Conservation (phyloP, 768 basidiomycete genomes). For the Trametes villosa region DNA sequence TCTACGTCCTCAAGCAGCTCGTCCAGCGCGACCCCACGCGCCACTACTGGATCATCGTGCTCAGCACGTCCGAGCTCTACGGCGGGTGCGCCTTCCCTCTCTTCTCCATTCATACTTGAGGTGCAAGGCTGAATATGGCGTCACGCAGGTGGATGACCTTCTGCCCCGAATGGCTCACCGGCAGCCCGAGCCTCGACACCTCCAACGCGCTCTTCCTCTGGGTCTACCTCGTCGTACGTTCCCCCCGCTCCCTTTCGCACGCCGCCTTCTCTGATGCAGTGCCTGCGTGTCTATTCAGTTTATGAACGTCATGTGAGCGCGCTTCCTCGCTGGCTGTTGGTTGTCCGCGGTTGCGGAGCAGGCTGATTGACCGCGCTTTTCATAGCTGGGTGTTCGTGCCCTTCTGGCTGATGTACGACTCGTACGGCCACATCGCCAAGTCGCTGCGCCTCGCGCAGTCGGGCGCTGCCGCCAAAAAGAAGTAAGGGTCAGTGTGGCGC, state of each 20-base stretch:
- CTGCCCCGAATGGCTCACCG: slow-evolving; percentile 83
- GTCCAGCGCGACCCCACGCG: slow-evolving; percentile 65
- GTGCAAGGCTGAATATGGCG: background rate
- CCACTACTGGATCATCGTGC: slow-evolving; percentile 80
- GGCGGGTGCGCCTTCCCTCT: slow-evolving; percentile 54
- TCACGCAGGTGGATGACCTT: slow-evolving; percentile 78
- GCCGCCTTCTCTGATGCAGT: background rate
- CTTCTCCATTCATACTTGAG: background rate
- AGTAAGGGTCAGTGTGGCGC: no score
- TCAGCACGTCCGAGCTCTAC: slow-evolving; percentile 77
- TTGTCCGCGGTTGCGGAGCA: background rate
- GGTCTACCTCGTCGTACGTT: slow-evolving; percentile 78
- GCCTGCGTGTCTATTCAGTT: slow-evolving; percentile 48
- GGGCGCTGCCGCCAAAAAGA: slow-evolving; percentile 26
- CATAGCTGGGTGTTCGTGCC: slow-evolving; percentile 82
- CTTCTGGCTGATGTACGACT: slow-evolving; percentile 75
- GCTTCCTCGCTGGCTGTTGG: slow-evolving; percentile 2
- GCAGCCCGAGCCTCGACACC: slow-evolving; percentile 71
- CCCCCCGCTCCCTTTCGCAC: background rate
- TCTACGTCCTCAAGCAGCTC: slow-evolving; percentile 70
- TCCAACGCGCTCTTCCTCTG: slow-evolving; percentile 74
- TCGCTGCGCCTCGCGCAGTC: slow-evolving; percentile 50
- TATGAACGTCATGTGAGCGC: slow-evolving; percentile 76
- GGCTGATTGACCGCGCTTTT: background rate
- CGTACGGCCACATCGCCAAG: slow-evolving; percentile 69